Evolutionary conservation across 1,139 yeast genomes (phyloP), one percentile per base, ranked within the genome.

Genomic region (Yamadazyma kanchanaburiensis): DNA sequence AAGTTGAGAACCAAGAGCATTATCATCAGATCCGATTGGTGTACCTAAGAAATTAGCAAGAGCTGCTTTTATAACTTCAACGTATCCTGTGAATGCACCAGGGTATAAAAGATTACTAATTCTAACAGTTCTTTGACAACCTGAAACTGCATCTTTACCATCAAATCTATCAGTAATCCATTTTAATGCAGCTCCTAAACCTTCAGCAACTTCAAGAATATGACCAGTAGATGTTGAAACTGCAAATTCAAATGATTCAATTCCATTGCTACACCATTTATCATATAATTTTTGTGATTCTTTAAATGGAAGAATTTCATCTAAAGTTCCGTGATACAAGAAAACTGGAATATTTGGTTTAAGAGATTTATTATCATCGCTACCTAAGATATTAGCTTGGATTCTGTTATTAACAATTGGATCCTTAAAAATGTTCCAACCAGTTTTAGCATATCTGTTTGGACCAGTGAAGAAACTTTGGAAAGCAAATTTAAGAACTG

Each of bases 271-370:
- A 39, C 67, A 61, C 58, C 63, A 62, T 15, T 40, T 43, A 9
- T 56, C 44, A 34, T 51, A 60, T 2, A 48, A 51, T 31, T 56
- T 44, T 24, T 43, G 39, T 0, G 56, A 42, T 24, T 49, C 51
- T 10, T 34, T 40, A 27, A 48, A 48, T 2, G 65, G 64, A 16
- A 55, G 56, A 22, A 62, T 43, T 15, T 48, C 50, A 36, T 61
- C 69, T 5, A 43, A 28, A 10, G 39, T 24, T 1, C 64, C 64
- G 33, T 62, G 68, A 41, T 51, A 61, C 5, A 60, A 42, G 30
- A 60, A 60, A 3, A 63, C 22, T 1, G 68, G 68, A 6, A 59
- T 46, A 22, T 53, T 41, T 2, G 68, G 68, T 6, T 22, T 37
- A 4, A 42, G 34, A 14, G 34, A 34, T 25, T 44, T 32, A 8